Conservation (phyloP, 371 early-diverging fungal genomes). For the Parasitella parasitica region DNA sequence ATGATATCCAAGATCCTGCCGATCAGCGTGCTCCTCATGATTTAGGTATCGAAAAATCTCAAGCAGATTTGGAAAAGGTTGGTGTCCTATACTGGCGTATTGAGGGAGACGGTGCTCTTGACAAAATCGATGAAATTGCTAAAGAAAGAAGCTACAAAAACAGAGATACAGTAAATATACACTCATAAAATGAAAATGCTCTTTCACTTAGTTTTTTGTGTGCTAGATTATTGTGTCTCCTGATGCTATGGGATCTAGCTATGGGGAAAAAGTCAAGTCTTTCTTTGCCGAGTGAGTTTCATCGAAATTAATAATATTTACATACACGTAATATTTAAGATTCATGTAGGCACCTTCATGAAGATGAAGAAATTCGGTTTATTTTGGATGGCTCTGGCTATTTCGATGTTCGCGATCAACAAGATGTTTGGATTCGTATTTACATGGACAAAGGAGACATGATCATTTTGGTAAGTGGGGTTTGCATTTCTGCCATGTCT, state of each 20-base stretch:
- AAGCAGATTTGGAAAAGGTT: conserved; percentile 61
- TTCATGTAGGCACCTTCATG: conserved; percentile 79
- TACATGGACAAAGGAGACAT: conserved; percentile 74
- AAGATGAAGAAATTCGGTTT: conserved; percentile 96
- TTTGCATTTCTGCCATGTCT: background rate
- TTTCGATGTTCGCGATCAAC: conserved; percentile 80
- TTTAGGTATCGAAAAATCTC: conserved; percentile 56
- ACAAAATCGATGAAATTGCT: conserved; percentile 70
- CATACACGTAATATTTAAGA: background rate
- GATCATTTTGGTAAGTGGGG: conserved; percentile 73
- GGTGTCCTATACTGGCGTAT: conserved; percentile 78
- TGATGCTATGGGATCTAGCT: conserved; percentile 71
- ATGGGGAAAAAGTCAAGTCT: conserved; percentile 88
- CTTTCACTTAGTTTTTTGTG: no score
- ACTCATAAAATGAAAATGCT: no score
- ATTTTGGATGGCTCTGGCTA: conserved; percentile 89
- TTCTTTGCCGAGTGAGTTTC: conserved; percentile 87
- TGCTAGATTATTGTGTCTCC: conserved; percentile 66
- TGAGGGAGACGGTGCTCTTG: conserved; percentile 56
- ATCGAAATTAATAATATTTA: no score
- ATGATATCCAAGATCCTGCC: conserved; percentile 45
- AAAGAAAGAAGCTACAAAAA: conserved; percentile 83
- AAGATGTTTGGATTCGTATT: conserved; percentile 92
- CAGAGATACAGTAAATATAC: conserved; percentile 74
- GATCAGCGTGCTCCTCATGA: conserved; percentile 80